Evolutionary conservation across 1,284 basidiomycete species (phyloP).

Genomic region (Spongispora temasekensis): DNA sequence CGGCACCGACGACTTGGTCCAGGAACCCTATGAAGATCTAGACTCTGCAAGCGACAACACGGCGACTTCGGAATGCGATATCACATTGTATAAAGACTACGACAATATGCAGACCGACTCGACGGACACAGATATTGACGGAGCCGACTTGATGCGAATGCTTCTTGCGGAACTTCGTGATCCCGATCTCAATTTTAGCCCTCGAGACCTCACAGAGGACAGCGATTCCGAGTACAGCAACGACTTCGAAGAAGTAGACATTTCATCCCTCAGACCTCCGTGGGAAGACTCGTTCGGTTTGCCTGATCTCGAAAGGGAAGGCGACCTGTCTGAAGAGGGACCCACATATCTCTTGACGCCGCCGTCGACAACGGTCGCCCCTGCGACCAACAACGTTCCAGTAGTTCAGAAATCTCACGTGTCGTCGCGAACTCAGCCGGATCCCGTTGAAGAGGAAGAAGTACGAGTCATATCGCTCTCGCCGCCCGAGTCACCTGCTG

Average conservation of each 20-base stretch:
- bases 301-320: background rate
- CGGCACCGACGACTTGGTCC: background rate
- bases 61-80: background rate
- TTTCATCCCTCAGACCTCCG: background rate
- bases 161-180: constrained; percentile 23
- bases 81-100: background rate
- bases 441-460: background rate
- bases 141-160: constrained; percentile 13
- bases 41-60: background rate
- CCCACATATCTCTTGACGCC: constrained; percentile 19
- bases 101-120: background rate
- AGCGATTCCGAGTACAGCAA: constrained; percentile 1
- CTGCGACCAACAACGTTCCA: background rate
- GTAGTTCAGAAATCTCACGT: background rate
- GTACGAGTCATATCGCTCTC: background rate
- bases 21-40: background rate
- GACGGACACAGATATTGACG: background rate
- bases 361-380: background rate
- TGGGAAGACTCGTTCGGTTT: background rate
- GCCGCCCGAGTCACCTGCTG: constrained; percentile 1
- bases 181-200: constrained; percentile 6
- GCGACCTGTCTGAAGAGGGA: constrained; percentile 8
- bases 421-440: background rate
- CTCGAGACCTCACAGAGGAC: constrained; percentile 14
- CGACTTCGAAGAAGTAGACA: background rate